Conservation (phyloP, 2,329 filamentous ascomycete genomes). For the Leptographium procerum region DNA sequence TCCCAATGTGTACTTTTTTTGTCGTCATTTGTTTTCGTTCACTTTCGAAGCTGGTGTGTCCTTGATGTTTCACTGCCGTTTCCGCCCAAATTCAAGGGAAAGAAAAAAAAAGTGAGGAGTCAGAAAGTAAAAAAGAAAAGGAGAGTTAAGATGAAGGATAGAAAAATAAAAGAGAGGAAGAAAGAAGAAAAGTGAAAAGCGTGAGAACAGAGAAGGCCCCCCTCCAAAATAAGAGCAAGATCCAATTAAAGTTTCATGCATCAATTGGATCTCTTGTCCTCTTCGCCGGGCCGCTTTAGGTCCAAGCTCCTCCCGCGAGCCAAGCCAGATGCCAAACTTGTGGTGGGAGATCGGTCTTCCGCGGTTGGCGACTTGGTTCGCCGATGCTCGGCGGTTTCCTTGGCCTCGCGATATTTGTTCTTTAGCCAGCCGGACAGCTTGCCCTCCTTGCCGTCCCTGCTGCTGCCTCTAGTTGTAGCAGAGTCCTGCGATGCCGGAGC, state of each 20-base stretch:
- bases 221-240: background rate
- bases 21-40: background rate
- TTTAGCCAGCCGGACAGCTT: slow-evolving; percentile 45
- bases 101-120: background rate
- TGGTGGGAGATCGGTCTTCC: background rate
- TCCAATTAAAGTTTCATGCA: background rate
- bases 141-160: background rate
- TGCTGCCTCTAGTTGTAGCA: background rate
- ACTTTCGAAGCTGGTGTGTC: too few species aligned
- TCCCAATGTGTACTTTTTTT: background rate
- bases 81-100: background rate
- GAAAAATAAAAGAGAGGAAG: background rate
- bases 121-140: background rate
- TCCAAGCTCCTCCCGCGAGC: slow-evolving; percentile 10
- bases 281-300: slow-evolving; percentile 6
- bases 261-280: slow-evolving; percentile 3
- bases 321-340: background rate
- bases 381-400: slow-evolving; percentile 42
- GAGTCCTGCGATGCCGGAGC: slow-evolving; percentile 25
- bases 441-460: slow-evolving; percentile 25
- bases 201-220: too few species aligned
- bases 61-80: background rate
- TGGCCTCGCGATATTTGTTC: slow-evolving; percentile 48
- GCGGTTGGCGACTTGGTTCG: slow-evolving; percentile 44
- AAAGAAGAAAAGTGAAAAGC: background rate